Evolutionary conservation across 2,329 filamentous ascomycete genomes (phyloP).

Genomic region (Aspergillus uvarum): DNA sequence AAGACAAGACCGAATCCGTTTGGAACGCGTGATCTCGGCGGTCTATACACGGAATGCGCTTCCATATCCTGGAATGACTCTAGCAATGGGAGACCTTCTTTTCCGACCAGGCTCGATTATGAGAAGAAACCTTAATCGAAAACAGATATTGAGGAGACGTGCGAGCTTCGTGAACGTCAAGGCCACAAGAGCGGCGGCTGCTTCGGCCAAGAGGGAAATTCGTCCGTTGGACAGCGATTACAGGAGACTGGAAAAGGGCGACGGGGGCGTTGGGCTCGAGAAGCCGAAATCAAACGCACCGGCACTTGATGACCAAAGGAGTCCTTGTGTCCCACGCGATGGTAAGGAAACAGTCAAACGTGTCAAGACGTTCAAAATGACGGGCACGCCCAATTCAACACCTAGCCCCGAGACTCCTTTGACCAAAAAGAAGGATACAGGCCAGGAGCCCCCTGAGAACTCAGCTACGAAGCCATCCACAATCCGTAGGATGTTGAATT

Average conservation of each 20-base stretch:
- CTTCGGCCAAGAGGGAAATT: background rate
- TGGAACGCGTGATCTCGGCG: constrained; percentile 72
- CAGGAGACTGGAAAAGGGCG: background rate
- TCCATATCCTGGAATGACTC: constrained; percentile 79
- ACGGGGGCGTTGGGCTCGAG: background rate
- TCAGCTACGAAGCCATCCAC: constrained; percentile 12
- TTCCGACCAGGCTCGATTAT: constrained; percentile 78
- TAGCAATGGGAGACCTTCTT: constrained; percentile 66
- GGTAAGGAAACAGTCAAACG: constrained; percentile 7
- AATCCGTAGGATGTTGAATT: constrained; percentile 22
- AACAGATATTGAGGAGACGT: constrained; percentile 71
- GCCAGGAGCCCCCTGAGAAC: constrained; percentile 1
- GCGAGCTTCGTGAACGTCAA: constrained; percentile 55
- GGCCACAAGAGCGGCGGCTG: background rate
- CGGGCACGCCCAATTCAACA: constrained; percentile 5
- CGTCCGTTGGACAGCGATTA: background rate
- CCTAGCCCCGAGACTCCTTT: background rate
- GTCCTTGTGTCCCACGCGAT: background rate
- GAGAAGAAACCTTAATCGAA: constrained; percentile 78
- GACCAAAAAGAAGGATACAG: constrained; percentile 4
- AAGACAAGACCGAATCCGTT: constrained; percentile 70
- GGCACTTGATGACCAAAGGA: constrained; percentile 9
- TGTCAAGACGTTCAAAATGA: constrained; percentile 13
- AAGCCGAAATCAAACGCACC: constrained; percentile 1
- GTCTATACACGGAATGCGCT: constrained; percentile 81